Evolutionary conservation across 2,329 filamentous ascomycete species (phyloP), one percentile per base, ranked within the genome.

Genomic region (Colletotrichum higginsianum): DNA sequence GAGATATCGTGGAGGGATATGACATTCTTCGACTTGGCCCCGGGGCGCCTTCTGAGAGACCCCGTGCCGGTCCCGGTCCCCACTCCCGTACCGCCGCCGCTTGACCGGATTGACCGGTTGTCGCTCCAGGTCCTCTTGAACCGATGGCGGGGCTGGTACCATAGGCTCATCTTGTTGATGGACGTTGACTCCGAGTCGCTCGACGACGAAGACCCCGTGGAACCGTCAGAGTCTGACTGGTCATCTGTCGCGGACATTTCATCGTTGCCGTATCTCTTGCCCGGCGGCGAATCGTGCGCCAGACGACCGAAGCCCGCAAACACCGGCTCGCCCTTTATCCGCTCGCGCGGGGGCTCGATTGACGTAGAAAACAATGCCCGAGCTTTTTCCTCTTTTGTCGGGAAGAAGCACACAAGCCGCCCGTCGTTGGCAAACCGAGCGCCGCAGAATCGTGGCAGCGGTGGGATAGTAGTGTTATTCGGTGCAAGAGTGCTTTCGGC

Each of bases 1-100:
- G 89, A 88, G 35, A 97, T 80, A 73, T 94, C 87, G 77, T 95
- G 88, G 49, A 98, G 90, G 1, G 90, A 90, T 23, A 98, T 84
- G 26, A 93, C 85, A 73, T 95, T 95, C 75, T 92, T 93, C 7
- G 88, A 85, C 66, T 83, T 84, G 38, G 81, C 82, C 18, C 81
- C 76, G 38, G 86, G 83, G 44, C 86, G 84, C 49, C 86, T 85
- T 73, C 87, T 88, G 13, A 73, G 55, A 2, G 77, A 74, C 3
- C 70, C 89, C 0, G 83, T 84, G 9, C 83, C 83, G 1, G 79
- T 79, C 6, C 83, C 88, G 0, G 88, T 90, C 2, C 86, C 88
- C 47, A 86, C 85, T 2, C 88, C 88, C 2, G 87, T 92, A 8
- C 88, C 90, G 12, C 84, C 88, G 52, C 86, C 90, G 82, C 84